These are phyloP conservation scores for Collybiopsis luxurians DNA, from an alignment of 768 basidiomycete species.

Conservation along the genomic window DNA sequence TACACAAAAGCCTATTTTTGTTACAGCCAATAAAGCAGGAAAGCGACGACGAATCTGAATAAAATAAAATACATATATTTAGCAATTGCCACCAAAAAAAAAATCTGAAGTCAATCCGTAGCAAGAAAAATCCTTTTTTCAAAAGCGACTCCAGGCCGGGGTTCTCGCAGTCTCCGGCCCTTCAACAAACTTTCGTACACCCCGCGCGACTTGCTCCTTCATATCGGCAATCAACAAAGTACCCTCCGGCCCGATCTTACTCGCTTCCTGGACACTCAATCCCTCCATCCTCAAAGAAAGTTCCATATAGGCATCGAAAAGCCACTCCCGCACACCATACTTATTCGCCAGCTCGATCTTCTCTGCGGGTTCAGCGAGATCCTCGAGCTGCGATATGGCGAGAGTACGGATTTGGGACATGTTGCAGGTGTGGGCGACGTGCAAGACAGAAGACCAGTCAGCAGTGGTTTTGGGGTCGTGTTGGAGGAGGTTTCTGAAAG, in stretches of 20 bases:
- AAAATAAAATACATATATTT: no score
- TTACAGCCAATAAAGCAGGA: no score
- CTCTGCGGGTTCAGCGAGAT: constrained; percentile 1
- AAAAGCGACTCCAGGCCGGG: no score
- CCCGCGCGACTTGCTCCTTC: background rate
- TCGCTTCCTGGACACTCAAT: constrained; percentile 7
- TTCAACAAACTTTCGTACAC: background rate
- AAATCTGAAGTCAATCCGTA: no score
- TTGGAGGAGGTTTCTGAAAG: constrained; percentile 1
- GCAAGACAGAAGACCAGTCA: constrained; percentile 32
- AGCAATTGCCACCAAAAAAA: no score
- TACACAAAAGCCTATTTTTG: no score
- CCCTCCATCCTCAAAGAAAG: constrained; percentile 10
- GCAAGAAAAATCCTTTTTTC: no score
- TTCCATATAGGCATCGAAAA: constrained; percentile 15
- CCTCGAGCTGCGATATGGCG: constrained; percentile 18
- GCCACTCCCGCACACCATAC: constrained; percentile 16
- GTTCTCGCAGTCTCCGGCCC: background rate
- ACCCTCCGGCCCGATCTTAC: background rate
- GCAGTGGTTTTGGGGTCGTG: constrained; percentile 22
- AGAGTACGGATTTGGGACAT: constrained; percentile 24
- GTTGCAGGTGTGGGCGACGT: constrained; percentile 31
- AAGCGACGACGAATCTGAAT: no score
- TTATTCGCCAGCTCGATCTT: constrained; percentile 10
- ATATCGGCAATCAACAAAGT: background rate